These are phyloP conservation scores for Fusarium sp. DNA, from an alignment of 2,329 filamentous ascomycete species.

Conservation along the genomic window DNA sequence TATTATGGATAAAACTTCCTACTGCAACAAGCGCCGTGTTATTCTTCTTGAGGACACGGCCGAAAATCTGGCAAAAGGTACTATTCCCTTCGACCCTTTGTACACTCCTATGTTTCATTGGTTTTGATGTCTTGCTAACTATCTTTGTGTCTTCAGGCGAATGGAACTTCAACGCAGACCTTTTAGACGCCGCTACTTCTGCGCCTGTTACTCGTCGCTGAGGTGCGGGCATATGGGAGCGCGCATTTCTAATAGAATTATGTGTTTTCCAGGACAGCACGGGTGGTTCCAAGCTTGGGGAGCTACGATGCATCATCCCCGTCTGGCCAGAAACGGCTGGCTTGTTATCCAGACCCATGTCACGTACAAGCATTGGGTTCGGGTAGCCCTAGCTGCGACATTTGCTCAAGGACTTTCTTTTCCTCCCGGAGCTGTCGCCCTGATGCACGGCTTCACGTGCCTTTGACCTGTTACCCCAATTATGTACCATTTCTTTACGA, in stretches of 20 bases:
- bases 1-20: constrained; percentile 98
- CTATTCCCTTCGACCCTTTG: neutral
- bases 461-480: neutral
- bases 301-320: neutral
- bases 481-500: constrained; percentile 23
- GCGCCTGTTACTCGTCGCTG: constrained; percentile 40
- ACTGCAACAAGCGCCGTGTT: constrained; percentile 91
- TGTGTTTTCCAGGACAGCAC: neutral
- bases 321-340: constrained; percentile 2
- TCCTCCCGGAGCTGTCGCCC: neutral
- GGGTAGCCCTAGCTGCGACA: constrained; percentile 13
- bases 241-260: neutral
- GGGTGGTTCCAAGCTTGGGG: neutral
- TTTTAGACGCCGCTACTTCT: constrained; percentile 36
- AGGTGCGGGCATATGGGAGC: neutral
- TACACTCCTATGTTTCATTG: neutral
- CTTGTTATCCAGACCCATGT: constrained; percentile 1
- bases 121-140: constrained; percentile 38
- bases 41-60: constrained; percentile 94
- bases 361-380: constrained; percentile 7
- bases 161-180: constrained; percentile 58
- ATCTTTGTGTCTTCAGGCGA: constrained; percentile 49
- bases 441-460: constrained; percentile 1
- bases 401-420: neutral
- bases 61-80: constrained; percentile 89